A percentile compares a stretch with the other conserved stretches of the same genome.
These are phyloP conservation scores for Phlebiopsis flavidoalba DNA, from an alignment of 768 basidiomycete genomes.

Conservation along the genomic window DNA sequence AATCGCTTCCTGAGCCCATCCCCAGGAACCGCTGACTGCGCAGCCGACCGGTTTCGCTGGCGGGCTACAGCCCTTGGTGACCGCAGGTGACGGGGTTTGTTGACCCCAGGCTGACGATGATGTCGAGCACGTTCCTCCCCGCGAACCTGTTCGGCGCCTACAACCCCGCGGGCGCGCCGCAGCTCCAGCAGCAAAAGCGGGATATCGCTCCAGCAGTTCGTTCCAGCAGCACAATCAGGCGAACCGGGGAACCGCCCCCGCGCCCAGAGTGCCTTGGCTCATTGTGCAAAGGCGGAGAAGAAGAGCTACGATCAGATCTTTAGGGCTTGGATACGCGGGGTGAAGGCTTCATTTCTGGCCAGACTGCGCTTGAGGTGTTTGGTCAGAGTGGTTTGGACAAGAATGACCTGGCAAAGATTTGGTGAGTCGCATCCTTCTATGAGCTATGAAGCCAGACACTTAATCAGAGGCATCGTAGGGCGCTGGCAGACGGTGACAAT, in stretches of 20 bases:
- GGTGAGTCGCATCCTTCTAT: constrained; percentile 47
- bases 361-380: constrained; percentile 87
- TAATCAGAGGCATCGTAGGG: constrained; percentile 43
- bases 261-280: constrained; percentile 75
- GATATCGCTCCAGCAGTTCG: constrained; percentile 69
- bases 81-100: constrained; percentile 77
- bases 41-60: constrained; percentile 56
- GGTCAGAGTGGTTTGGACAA: constrained; percentile 86
- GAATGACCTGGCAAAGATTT: constrained; percentile 90
- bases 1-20: constrained; percentile 50
- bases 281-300: constrained; percentile 79
- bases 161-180: constrained; percentile 53
- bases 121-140: constrained; percentile 92
- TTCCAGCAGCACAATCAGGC: constrained; percentile 85
- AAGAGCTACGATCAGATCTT: constrained; percentile 97
- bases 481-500: constrained; percentile 87
- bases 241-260: constrained; percentile 53
- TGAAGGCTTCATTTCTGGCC: constrained; percentile 82
- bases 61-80: constrained; percentile 41
- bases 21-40: constrained; percentile 42
- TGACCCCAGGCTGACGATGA: constrained; percentile 82
- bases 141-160: constrained; percentile 59
- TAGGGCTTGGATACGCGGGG: constrained; percentile 82
- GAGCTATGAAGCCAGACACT: too few species aligned
- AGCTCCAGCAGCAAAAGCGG: constrained; percentile 58